A percentile compares a stretch with the other conserved stretches of the same genome.
phyloP scores from a whole-genome alignment of 306 rosid genomes.

The Fragaria iinumae region DNA sequence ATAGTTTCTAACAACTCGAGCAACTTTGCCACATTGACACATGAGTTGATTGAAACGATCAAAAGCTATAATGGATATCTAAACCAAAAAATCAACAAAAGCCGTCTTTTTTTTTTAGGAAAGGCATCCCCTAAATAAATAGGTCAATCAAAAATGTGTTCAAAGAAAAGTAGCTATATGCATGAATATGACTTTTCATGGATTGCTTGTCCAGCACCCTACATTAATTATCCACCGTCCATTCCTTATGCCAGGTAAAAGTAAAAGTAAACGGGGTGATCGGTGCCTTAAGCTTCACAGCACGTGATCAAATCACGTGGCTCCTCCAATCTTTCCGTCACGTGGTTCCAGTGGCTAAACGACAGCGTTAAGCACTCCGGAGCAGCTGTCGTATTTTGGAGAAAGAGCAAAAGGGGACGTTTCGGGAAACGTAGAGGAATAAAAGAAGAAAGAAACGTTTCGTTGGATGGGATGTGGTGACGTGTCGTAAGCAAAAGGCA shows the following conservation, averaged over 20 bases:
- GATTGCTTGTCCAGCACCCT: neutral
- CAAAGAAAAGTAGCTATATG: neutral
- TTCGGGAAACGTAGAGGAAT: neutral
- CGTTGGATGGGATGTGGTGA: neutral
- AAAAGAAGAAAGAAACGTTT: neutral
- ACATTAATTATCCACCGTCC: neutral
- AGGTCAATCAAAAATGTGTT: neutral
- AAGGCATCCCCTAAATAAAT: no score
- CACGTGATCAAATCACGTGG: constrained; percentile 26
- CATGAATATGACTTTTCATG: neutral
- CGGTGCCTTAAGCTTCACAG: neutral
- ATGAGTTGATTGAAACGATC: no score
- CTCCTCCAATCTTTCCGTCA: neutral
- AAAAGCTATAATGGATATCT: no score
- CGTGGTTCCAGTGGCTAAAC: neutral
- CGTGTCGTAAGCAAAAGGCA: neutral
- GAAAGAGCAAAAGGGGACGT: neutral
- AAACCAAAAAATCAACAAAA: no score
- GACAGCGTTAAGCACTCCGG: neutral
- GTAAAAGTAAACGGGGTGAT: neutral
- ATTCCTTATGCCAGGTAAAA: neutral
- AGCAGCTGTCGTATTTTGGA: neutral
- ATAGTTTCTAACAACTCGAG: no score
- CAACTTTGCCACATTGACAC: no score
- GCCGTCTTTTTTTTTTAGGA: no score